These are phyloP conservation scores for Quercus dentata DNA, from an alignment of 306 rosid species.

Conservation along the genomic window DNA sequence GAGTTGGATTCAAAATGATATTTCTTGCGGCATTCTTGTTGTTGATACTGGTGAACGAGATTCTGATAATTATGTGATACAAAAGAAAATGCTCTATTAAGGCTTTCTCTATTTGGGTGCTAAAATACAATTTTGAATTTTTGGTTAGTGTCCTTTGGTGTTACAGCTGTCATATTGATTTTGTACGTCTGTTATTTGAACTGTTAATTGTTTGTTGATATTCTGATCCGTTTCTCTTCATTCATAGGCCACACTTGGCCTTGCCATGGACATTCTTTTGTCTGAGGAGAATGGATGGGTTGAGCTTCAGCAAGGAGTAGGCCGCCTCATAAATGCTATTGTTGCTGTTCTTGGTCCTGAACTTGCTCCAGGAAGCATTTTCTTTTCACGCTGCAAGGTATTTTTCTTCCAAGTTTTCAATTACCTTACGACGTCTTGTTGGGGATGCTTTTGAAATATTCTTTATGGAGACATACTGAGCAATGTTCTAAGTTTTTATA, in stretches of 20 bases:
- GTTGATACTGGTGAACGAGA: neutral
- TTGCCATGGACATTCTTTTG: slow-evolving; percentile 92
- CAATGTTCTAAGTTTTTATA: neutral
- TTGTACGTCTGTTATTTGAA: neutral
- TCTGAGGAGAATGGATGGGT: slow-evolving; percentile 90
- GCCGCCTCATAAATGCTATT: slow-evolving; percentile 89
- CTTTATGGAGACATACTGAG: neutral
- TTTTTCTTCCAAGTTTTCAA: neutral
- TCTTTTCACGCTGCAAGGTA: slow-evolving; percentile 98
- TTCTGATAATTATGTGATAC: neutral
- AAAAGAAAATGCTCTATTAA: neutral
- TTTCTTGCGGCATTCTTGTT: neutral
- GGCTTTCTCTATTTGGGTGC: neutral
- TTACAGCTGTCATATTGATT: neutral
- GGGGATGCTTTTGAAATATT: neutral
- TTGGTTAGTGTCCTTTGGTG: neutral
- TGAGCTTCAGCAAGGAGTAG: slow-evolving; percentile 94
- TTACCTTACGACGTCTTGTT: neutral
- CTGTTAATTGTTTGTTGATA: slow-evolving; percentile 21
- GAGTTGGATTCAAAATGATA: neutral
- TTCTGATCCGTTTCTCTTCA: slow-evolving; percentile 8
- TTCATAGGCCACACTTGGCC: slow-evolving; percentile 83
- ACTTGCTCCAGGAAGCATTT: slow-evolving; percentile 96
- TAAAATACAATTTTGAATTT: neutral
- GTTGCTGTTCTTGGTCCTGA: slow-evolving; percentile 98